These are phyloP conservation scores for Exophiala sideris DNA, from an alignment of 2,329 filamentous ascomycete species.

Conservation along the genomic window DNA sequence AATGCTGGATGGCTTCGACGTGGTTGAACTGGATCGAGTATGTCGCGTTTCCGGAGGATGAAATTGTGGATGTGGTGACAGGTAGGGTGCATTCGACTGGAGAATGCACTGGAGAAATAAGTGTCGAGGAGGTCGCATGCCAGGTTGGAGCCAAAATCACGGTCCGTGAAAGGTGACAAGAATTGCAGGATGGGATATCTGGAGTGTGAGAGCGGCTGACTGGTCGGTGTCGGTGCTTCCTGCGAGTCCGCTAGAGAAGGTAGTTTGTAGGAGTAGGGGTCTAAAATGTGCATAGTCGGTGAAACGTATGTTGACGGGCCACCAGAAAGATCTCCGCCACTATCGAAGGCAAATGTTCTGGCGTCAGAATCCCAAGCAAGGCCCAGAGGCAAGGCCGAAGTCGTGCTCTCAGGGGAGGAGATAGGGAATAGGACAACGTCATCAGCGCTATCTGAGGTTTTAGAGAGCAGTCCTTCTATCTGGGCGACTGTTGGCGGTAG, in stretches of 20 bases:
- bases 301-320: constrained; percentile 23
- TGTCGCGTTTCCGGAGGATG: constrained; percentile 46
- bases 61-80: constrained; percentile 50
- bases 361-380: constrained; percentile 6
- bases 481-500: not conserved
- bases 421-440: not conserved
- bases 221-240: constrained; percentile 18
- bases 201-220: constrained; percentile 17
- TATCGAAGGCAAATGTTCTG: constrained; percentile 8
- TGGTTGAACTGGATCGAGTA: constrained; percentile 41
- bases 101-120: constrained; percentile 47
- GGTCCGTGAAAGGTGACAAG: constrained; percentile 21
- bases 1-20: constrained; percentile 45
- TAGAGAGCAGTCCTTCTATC: constrained; percentile 1
- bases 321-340: constrained; percentile 14
- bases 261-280: constrained; percentile 24
- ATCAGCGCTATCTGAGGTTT: not conserved
- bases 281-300: constrained; percentile 21
- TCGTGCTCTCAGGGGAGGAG: constrained; percentile 14
- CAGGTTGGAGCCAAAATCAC: constrained; percentile 27
- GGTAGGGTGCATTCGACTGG: constrained; percentile 43
- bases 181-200: constrained; percentile 21
- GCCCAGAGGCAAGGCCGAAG: constrained; percentile 13
- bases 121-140: constrained; percentile 50
- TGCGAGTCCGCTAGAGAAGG: constrained; percentile 22